phyloP scores from a whole-genome alignment of 441 rosid species.

The Arabidopsis hybrid region DNA sequence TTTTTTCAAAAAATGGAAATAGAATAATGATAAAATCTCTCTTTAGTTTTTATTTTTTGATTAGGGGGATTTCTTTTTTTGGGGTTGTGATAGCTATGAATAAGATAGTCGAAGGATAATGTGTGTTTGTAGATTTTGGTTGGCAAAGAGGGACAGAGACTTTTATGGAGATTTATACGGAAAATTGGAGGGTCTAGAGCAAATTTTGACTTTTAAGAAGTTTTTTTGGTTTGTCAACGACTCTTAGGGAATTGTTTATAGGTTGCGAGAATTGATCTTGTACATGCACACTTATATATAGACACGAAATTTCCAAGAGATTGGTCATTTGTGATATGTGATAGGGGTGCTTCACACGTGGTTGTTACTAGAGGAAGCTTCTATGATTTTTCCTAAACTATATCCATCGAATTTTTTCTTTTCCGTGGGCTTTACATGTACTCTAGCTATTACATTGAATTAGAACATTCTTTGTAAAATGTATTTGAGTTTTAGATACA shows the following conservation, averaged over 20 bases:
- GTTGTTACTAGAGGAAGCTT: constrained; percentile 29
- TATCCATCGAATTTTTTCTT: too few species aligned
- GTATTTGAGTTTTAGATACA: constrained; percentile 27
- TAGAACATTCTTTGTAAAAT: constrained; percentile 21
- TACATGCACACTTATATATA: constrained; percentile 34
- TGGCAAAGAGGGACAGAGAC: constrained; percentile 32
- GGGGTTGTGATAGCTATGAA: constrained; percentile 28
- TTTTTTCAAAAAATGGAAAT: not conserved
- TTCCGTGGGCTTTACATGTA: not conserved
- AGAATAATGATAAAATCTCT: constrained; percentile 25
- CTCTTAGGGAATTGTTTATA: constrained; percentile 34
- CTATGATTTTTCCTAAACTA: constrained; percentile 9
- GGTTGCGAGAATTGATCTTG: constrained; percentile 15
- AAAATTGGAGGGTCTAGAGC: constrained; percentile 31
- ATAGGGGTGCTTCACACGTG: constrained; percentile 39
- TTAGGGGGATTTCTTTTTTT: not conserved
- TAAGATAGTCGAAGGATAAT: constrained; percentile 31
- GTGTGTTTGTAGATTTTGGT: constrained; percentile 37
- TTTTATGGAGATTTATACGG: constrained; percentile 41
- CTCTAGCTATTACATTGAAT: constrained; percentile 8
- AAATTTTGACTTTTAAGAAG: constrained; percentile 24
- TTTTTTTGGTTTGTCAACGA: constrained; percentile 22
- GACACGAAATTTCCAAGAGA: not conserved
- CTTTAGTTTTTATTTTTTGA: not conserved
- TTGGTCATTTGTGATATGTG: constrained; percentile 36